These are phyloP conservation scores for Penicillium lagena DNA, from an alignment of 495 filamentous ascomycete genomes.

Conservation along the genomic window DNA sequence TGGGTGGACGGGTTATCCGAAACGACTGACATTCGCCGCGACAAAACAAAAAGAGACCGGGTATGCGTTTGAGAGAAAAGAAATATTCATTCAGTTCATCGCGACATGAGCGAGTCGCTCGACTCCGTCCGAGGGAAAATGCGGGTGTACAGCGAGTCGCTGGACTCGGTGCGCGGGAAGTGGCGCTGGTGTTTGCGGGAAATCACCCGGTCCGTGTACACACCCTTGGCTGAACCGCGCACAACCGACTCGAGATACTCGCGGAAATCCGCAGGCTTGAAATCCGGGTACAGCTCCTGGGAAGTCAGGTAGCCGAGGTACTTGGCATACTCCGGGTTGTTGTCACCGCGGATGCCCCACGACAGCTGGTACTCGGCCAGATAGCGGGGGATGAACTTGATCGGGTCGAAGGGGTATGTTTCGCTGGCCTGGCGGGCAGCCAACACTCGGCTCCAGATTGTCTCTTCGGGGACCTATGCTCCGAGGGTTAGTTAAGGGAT, in stretches of 20 bases:
- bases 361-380: conserved; percentile 45
- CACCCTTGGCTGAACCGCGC: conserved; percentile 34
- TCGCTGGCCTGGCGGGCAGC: conserved; percentile 39
- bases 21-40: conserved; percentile 7
- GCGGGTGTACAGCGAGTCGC: conserved; percentile 35
- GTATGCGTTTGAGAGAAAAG: neutral
- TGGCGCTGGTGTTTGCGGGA: conserved; percentile 37
- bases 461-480: conserved; percentile 34
- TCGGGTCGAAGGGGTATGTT: conserved; percentile 41
- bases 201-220: conserved; percentile 39
- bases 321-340: conserved; percentile 48
- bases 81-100: conserved; percentile 16
- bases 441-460: conserved; percentile 35
- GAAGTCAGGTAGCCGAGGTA: conserved; percentile 53
- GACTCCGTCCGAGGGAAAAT: conserved; percentile 39
- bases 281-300: conserved; percentile 52
- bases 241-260: conserved; percentile 37
- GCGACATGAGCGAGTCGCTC: conserved; percentile 37
- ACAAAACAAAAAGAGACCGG: neutral
- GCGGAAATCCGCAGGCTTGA: conserved; percentile 33
- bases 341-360: conserved; percentile 50
- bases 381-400: conserved; percentile 36
- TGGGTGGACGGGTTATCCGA: conserved; percentile 1
- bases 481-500: neutral
- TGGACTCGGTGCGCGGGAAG: conserved; percentile 40